phyloP scores from a whole-genome alignment of 2,329 filamentous ascomycete species.

The Clonostachys solani region DNA sequence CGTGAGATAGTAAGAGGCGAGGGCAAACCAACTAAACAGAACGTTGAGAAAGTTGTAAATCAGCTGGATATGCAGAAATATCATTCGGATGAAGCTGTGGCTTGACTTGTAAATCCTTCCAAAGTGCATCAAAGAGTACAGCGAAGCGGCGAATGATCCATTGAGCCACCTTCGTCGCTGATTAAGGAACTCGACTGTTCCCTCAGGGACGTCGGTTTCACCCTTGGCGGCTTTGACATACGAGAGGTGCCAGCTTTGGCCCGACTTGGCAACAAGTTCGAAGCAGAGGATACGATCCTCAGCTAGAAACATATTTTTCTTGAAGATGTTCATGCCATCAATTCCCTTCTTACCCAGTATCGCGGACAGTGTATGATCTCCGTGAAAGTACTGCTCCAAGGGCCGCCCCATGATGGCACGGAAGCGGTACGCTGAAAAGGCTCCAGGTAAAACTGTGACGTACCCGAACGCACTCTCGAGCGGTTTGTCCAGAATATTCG shows the following conservation, averaged over 20 bases:
- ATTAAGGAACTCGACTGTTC: slow-evolving; percentile 86
- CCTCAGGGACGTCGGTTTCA: slow-evolving; percentile 92
- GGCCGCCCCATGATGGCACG: slow-evolving; percentile 91
- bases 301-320: slow-evolving; percentile 99
- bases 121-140: slow-evolving; percentile 95
- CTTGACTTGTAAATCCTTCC: slow-evolving; percentile 93
- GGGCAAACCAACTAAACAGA: slow-evolving; percentile 78
- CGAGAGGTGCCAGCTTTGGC: slow-evolving; percentile 92
- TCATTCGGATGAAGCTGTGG: slow-evolving; percentile 90
- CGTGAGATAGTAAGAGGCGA: slow-evolving; percentile 91
- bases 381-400: slow-evolving; percentile 94
- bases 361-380: slow-evolving; percentile 89
- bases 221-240: slow-evolving; percentile 97
- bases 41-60: slow-evolving; percentile 84
- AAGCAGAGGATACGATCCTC: slow-evolving; percentile 98
- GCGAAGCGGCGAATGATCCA: slow-evolving; percentile 88
- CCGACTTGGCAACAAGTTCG: slow-evolving; percentile 90
- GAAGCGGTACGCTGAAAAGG: slow-evolving; percentile 92
- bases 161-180: slow-evolving; percentile 95
- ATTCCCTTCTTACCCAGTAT: slow-evolving; percentile 93
- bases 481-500: slow-evolving; percentile 92
- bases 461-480: slow-evolving; percentile 91
- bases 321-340: slow-evolving; percentile 98
- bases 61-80: slow-evolving; percentile 91
- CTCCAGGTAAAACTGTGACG: slow-evolving; percentile 88